Percentiles rank a stretch among this genome's conserved stretches.
These are phyloP conservation scores for Macrophomina tecta DNA, from an alignment of 2,329 filamentous ascomycete species.

Conservation along the genomic window DNA sequence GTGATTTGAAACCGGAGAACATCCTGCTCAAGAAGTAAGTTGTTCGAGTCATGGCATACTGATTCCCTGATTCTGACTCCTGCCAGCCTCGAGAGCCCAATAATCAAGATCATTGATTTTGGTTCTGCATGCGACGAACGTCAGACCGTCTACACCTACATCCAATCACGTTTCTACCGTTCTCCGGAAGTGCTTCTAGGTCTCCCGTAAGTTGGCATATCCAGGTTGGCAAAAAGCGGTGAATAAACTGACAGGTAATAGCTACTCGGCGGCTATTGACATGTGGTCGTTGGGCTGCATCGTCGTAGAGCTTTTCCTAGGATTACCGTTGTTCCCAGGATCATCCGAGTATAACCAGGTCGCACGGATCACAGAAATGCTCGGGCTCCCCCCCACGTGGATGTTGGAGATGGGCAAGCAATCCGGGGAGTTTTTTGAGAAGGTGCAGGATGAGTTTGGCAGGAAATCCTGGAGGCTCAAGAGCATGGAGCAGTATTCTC, in stretches of 20 bases:
- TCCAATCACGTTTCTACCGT: constrained; percentile 96
- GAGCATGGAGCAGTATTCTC: constrained; percentile 96
- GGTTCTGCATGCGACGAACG: constrained; percentile 97
- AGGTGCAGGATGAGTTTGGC: constrained; percentile 88
- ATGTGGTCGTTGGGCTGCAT: constrained; percentile 99
- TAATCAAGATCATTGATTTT: constrained; percentile 99
- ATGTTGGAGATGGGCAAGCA: constrained; percentile 99
- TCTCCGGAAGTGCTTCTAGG: constrained; percentile 96
- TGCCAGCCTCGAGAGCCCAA: constrained; percentile 84
- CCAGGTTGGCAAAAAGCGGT: neutral
- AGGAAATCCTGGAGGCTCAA: constrained; percentile 90
- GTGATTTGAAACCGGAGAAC: constrained; percentile 97
- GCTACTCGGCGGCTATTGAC: constrained; percentile 96
- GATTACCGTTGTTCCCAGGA: constrained; percentile 90
- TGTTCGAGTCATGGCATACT: constrained; percentile 8
- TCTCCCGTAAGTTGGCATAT: constrained; percentile 64
- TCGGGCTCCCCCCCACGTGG: constrained; percentile 95
- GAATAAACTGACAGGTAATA: constrained; percentile 35
- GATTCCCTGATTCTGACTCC: constrained; percentile 8
- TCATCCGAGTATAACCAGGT: constrained; percentile 99
- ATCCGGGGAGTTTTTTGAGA: constrained; percentile 96
- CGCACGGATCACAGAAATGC: constrained; percentile 95
- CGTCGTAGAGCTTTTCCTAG: constrained; percentile 95
- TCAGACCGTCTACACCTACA: constrained; percentile 98
- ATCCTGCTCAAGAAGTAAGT: constrained; percentile 89